Base-by-base conservation (phyloP, 495 filamentous ascomycete species). In the Collariella sp. region DNA sequence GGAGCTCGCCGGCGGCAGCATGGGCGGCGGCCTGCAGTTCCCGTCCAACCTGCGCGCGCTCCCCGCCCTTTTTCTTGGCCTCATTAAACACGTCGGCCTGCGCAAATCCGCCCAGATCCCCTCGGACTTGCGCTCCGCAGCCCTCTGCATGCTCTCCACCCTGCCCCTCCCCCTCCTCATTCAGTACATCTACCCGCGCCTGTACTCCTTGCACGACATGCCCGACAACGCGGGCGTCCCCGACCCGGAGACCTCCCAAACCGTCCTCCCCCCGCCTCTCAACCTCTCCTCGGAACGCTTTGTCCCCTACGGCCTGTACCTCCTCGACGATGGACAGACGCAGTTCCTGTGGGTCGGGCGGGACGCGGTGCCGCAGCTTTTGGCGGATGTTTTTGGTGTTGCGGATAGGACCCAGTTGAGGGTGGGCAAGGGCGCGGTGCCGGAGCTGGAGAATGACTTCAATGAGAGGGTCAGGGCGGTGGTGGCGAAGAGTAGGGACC, bases 141-240 rank as follows among this genome's bases (percentile, higher is more conserved):
- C 94, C 23, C 83, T 98, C 46, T 95, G 89, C 67, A 80, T 88
- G 60, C 81, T 98, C 42, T 96, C 90, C 19, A 98, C 94, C 3
- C 79, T 97, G 23, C 93, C 93, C 5, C 76, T 95, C 24, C 88
- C 90, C 12, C 81, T 98, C 19, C 71, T 98, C 59, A 91, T 96
- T 60, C 93, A 96, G 74, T 97, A 95, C 73, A 94, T 98, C 60
- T 95, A 97, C 73, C 91, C 91, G 16, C 83, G 82, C 58, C 79
- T 97, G 62, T 96, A 95, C 74, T 95, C 89, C 5, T 79, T 96
- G 38, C 91, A 97, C 61, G 91, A 97, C 70, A 96, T 98, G 93
- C 90, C 93, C n/a, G 89, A 95, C 70, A 83, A 82, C 55, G 89
- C 90, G 5, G 93, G 93, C 46, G 69, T 91, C 29, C 87, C 90